Conservation (phyloP, 108 stramenopile genomes). For the Mediolabrus comicus region DNA sequence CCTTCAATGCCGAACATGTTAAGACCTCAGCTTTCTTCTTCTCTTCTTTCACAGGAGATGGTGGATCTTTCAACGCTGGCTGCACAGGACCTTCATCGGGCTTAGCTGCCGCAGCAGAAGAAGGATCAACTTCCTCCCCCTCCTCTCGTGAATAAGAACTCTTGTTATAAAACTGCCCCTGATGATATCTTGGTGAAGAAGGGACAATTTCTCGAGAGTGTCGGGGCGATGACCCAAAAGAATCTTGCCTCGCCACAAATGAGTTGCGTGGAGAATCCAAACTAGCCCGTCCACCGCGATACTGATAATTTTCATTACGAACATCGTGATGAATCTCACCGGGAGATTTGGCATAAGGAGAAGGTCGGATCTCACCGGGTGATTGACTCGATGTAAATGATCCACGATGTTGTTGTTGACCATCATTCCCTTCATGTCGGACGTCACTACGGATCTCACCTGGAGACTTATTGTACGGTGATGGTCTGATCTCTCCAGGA, state of each 20-base stretch:
- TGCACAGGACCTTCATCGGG: background rate
- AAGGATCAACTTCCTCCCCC: background rate
- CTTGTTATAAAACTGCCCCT: background rate
- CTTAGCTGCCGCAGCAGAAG: background rate
- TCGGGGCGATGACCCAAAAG: background rate
- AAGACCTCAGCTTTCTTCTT: slow-evolving; percentile 2
- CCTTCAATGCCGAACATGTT: slow-evolving; percentile 31
- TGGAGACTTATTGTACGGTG: background rate
- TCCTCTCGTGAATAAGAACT: background rate
- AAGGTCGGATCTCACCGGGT: background rate
- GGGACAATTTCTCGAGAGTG: background rate
- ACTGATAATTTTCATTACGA: too few relatives aligned
- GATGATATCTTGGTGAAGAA: slow-evolving; percentile 1
- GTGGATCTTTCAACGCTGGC: background rate
- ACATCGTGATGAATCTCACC: too few relatives aligned
- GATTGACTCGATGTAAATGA: background rate
- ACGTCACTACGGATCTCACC: background rate
- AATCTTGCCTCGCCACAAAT: background rate
- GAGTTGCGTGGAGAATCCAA: background rate
- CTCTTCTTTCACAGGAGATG: background rate
- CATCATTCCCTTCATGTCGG: background rate
- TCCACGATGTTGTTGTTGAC: background rate
- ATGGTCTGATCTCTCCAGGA: background rate
- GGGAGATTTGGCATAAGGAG: background rate
- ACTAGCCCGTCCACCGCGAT: too few relatives aligned